Evolutionary conservation across 163 green algal genomes (phyloP), one percentile per base, ranked within the genome.

Genomic region (Scenedesmus sp.): DNA sequence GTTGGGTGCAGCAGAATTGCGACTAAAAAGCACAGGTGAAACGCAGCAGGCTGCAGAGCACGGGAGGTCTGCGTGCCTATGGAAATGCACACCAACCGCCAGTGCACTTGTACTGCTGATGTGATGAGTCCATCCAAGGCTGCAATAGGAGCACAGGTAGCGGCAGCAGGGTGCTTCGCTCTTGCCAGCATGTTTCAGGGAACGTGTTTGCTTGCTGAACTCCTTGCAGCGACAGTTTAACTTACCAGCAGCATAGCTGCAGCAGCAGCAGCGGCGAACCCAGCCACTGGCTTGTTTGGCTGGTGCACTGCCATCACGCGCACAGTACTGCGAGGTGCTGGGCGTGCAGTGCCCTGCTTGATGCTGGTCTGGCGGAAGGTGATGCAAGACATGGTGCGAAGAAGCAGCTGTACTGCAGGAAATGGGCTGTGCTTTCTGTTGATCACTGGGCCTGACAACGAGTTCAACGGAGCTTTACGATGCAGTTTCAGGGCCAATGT

Each of bases 231-330:
- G 30, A 7, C 24, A 35, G 26, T 81, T 4, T 20, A 10, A 81
- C 80, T 68, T 22, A 85, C 80, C 80, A 85, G 26, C 16, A 85
- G 80, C 46, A 85, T 10, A 70, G 80, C 80, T 37, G 80, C 44
- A 43, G 80, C 80, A 33, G 80, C 80, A 40, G 80, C 80, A 46
- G 80, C 80, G 26, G 70, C 43, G 12, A 53, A 51, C 24, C 26
- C n/a, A 42, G 26, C 44, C 26, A 85, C 15, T 33, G 56, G 56
- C 24, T 51, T 85, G 26, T 85, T 68, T 15, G 56, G 43, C 44
- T 85, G 80, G 26, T 35, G 44, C 37, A 53, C 80, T 53, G 80
- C 80, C 44, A 85, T 46, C 80, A 70, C 59, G 6, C 56, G 44
- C 30, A 85, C 80, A 68, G 44, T 26, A 43, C 44, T 37, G 80